phyloP scores from a whole-genome alignment of 495 filamentous ascomycete genomes.

The Aspergillus nanangensis region DNA sequence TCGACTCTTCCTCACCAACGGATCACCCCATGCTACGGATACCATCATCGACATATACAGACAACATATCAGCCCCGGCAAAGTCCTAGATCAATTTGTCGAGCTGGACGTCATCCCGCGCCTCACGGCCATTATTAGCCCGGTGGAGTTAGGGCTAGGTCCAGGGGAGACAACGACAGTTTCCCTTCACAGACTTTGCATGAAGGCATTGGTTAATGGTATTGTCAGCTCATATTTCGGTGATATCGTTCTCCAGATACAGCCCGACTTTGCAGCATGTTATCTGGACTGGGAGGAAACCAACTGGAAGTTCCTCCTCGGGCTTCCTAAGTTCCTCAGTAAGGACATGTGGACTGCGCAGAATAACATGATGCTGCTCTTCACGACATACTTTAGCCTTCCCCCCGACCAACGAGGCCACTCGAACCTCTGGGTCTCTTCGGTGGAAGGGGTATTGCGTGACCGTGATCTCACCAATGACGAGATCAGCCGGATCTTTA shows the following conservation, averaged over 20 bases:
- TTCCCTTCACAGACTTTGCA: conserved; percentile 8
- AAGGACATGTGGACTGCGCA: conserved; percentile 10
- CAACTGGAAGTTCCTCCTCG: conserved; percentile 22
- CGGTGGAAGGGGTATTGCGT: conserved; percentile 1
- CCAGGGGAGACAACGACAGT: conserved; percentile 1
- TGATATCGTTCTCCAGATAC: conserved; percentile 14
- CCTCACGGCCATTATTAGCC: background rate
- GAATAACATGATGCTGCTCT: conserved; percentile 4
- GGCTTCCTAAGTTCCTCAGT: conserved; percentile 4
- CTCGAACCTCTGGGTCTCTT: background rate
- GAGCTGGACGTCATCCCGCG: background rate
- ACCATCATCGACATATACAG: conserved; percentile 2
- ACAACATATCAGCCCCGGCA: conserved; percentile 2
- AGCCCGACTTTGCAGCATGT: conserved; percentile 13
- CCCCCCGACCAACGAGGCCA: conserved; percentile 7
- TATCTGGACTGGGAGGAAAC: conserved; percentile 20
- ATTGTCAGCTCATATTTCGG: conserved; percentile 20
- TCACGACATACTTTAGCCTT: conserved; percentile 16
- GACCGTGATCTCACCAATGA: conserved; percentile 8
- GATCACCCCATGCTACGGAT: conserved; percentile 1
- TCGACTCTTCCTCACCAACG: background rate
- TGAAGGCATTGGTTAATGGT: conserved; percentile 13
- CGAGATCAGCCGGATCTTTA: conserved; percentile 15
- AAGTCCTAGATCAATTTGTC: conserved; percentile 1
- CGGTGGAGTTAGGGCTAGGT: background rate